Base-by-base conservation (phyloP, 805 yeast species). In the Candida patagonica region DNA sequence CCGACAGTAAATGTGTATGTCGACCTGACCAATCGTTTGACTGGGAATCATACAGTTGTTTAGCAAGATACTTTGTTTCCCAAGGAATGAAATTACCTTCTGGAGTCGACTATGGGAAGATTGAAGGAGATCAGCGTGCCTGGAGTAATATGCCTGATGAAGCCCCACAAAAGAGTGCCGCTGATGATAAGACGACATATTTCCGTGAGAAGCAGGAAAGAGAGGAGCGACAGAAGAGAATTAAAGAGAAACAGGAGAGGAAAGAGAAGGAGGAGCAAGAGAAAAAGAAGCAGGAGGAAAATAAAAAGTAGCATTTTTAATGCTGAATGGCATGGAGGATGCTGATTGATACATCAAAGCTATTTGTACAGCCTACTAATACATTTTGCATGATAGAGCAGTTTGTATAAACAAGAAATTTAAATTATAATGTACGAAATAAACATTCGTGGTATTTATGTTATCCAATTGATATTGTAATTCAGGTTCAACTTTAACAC, bases 1-100 rank as follows among this genome's bases (percentile, higher is more conserved):
- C 44, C 31, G 41, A 41, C 30, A 70, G 74, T 53, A 74, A 70
- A 42, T 87, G 96, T 69, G 68, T 74, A 44, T 86, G 65, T 31
- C 42, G 56, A 37, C 61, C 66, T 6, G 34, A 36, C 3, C 56
- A 57, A 30, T 56, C 48, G 35, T 59, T 63, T 42, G 60, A 53
- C 44, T 61, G 65, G 65, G 49, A 51, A 29, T 59, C 59, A 7
- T 62, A 54, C 48, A 57, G 63, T 35, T 63, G 68, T 46, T 43
- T 60, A 35, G 43, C 53, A 17, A 55, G 55, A 40, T 63, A 45
- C 49, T 59, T 49, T 44, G 45, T 51, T 8, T 55, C 62, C 13
- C 48, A 52, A 46, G 52, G 48, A 34, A 31, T 45, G 22, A 37
- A 44, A 2, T 24, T 48, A 15, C 52, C 52, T 1, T 30, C 19